Base-by-base conservation (phyloP, 2,329 filamentous ascomycete genomes). In the Huntiella abstrusa region DNA sequence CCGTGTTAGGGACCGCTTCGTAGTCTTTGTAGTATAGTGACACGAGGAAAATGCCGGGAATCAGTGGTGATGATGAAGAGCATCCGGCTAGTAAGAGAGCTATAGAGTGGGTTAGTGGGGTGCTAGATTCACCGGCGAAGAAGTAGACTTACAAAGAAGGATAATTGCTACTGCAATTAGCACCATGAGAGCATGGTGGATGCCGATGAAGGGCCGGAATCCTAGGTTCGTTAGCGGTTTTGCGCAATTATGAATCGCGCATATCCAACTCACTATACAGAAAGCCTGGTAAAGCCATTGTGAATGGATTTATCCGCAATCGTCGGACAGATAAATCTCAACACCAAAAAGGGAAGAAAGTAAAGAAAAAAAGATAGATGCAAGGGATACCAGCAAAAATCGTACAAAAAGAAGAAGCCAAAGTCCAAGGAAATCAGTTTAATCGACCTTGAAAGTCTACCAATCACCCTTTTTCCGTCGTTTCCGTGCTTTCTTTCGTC, bases 1-100 rank as follows among this genome's bases (percentile, higher is more conserved):
- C 73, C 4, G 85, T 83, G 55, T 83, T 77, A 54, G 88, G 88
- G 22, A 73, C 68, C 3, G 91, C 83, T 15, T 78, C 76, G 65
- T 95, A 95, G 52, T 74, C 70, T 60, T 93, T 69, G 68, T 95
- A 98, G 74, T 93, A 96, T 57, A 98, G 75, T n/a, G 87, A 94
- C 53, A 98, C 83, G 54, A 98, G 77, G 71, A 95, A 98, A 63
- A 98, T 96, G 59, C 80, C 78, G 19, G 91, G 91, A 55, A 98
- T 95, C 47, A 93, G 69, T 2, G 88, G 91, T 44, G 88, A 95
- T 36, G 88, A 94, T 7, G 88, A 96, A 4, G 91, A 96, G 64
- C 91, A 98, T 56, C 91, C 91, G 57, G 91, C 88, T 54, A 98
- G 70, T 56, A 98, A 67, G 53, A 98, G 75, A 55, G 91, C 87